phyloP scores from a whole-genome alignment of 495 filamentous ascomycete genomes.

The Lasiosphaeris hirsuta region DNA sequence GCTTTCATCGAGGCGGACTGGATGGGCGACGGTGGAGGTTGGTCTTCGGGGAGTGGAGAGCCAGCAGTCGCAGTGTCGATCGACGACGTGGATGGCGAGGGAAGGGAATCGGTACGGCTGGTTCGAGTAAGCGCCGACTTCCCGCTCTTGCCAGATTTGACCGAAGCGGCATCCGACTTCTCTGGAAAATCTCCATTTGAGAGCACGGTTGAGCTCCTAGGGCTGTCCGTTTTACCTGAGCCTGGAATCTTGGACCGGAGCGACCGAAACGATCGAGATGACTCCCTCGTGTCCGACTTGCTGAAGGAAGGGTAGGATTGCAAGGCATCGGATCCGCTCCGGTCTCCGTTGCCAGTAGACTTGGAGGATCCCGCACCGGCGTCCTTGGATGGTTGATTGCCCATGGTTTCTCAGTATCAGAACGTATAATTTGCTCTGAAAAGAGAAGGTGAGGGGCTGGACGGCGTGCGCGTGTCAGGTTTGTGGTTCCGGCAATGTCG shows the following conservation, averaged over 20 bases:
- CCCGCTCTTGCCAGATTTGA: slow-evolving; percentile 61
- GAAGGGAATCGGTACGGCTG: slow-evolving; percentile 35
- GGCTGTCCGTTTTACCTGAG: slow-evolving; percentile 68
- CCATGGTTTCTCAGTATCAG: slow-evolving; percentile 59
- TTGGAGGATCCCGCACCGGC: slow-evolving; percentile 45
- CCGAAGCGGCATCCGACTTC: slow-evolving; percentile 70
- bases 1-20: slow-evolving; percentile 66
- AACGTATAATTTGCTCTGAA: slow-evolving; percentile 26
- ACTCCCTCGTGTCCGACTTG: slow-evolving; percentile 93
- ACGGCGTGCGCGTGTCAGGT: slow-evolving; percentile 40
- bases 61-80: slow-evolving; percentile 29
- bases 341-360: slow-evolving; percentile 33
- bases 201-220: slow-evolving; percentile 67
- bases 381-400: slow-evolving; percentile 86
- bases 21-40: slow-evolving; percentile 87
- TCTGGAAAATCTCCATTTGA: slow-evolving; percentile 60
- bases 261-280: slow-evolving; percentile 81
- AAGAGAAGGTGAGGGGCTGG: slow-evolving; percentile 31
- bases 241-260: slow-evolving; percentile 60
- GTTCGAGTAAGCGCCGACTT: slow-evolving; percentile 45
- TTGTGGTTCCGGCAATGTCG: slow-evolving; percentile 35
- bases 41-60: slow-evolving; percentile 49
- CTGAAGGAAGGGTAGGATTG: slow-evolving; percentile 88
- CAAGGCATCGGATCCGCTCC: slow-evolving; percentile 41
- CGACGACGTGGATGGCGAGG: slow-evolving; percentile 44